phyloP scores from a whole-genome alignment of 2,329 filamentous ascomycete genomes.

The Talaromyces sp. region DNA sequence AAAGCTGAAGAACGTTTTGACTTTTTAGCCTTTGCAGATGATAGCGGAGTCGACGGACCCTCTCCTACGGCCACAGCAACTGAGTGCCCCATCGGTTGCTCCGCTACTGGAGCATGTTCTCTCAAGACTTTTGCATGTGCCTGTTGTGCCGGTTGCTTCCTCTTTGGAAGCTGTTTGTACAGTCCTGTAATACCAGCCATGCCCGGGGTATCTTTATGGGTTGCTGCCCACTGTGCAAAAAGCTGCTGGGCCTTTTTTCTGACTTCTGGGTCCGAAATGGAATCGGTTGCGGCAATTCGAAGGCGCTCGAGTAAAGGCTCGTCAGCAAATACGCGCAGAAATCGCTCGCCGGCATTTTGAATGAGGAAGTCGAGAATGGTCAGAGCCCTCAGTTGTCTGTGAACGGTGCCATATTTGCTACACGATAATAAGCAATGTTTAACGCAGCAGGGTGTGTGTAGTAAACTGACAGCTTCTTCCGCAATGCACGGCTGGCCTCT shows the following conservation, averaged over 20 bases:
- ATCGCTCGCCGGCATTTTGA: slow-evolving; percentile 84
- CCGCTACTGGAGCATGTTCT: slow-evolving; percentile 61
- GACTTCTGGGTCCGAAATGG: slow-evolving; percentile 80
- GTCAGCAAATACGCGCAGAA: slow-evolving; percentile 83
- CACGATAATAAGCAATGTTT: neutral
- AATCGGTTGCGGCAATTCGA: slow-evolving; percentile 78
- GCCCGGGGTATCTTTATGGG: slow-evolving; percentile 76
- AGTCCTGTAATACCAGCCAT: slow-evolving; percentile 75
- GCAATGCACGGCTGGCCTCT: slow-evolving; percentile 84
- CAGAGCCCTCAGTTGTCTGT: slow-evolving; percentile 84
- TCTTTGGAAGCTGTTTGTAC: slow-evolving; percentile 64
- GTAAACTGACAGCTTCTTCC: slow-evolving; percentile 76
- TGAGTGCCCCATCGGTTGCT: slow-evolving; percentile 32
- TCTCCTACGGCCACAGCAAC: slow-evolving; percentile 36
- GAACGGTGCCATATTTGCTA: slow-evolving; percentile 89
- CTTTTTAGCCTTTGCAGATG: slow-evolving; percentile 22
- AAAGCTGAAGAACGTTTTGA: slow-evolving; percentile 32
- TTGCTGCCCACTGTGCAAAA: slow-evolving; percentile 78
- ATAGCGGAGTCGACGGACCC: slow-evolving; percentile 34
- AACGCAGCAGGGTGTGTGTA: neutral
- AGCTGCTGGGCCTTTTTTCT: slow-evolving; percentile 80
- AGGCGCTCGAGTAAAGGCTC: slow-evolving; percentile 88
- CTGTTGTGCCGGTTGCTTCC: slow-evolving; percentile 68
- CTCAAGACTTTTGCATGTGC: slow-evolving; percentile 77
- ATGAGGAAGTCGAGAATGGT: slow-evolving; percentile 88